Evolutionary conservation across 805 yeast species (phyloP).

Genomic region (Osmozyma mogii): DNA sequence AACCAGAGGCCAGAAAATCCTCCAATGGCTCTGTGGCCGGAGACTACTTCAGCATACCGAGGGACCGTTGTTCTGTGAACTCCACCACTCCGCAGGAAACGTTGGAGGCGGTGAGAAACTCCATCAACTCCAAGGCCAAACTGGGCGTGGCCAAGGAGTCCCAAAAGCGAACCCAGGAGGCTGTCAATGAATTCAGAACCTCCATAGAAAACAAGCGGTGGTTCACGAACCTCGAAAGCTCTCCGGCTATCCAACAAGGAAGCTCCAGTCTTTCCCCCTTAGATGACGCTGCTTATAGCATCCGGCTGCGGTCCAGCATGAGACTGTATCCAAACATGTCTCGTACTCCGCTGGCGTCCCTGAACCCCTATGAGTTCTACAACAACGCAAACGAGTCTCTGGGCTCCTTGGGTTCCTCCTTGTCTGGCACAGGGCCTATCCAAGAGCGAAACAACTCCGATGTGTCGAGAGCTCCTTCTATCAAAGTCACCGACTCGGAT

Average conservation of each 20-base stretch:
- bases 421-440: too few relatives aligned
- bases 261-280: neutral
- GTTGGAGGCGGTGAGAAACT: constrained; percentile 22
- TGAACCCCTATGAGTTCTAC: neutral
- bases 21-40: too few relatives aligned
- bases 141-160: constrained; percentile 11
- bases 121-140: constrained; percentile 23
- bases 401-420: too few relatives aligned
- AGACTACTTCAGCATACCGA: too few relatives aligned
- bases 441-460: too few relatives aligned
- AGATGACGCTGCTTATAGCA: constrained; percentile 1
- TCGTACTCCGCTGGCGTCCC: neutral
- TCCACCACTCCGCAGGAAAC: constrained; percentile 20
- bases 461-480: too few relatives aligned
- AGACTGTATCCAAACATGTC: neutral
- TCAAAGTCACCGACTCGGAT: too few relatives aligned
- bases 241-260: too few relatives aligned
- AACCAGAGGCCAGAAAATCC: too few relatives aligned
- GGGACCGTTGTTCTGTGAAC: too few relatives aligned
- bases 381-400: constrained; percentile 1
- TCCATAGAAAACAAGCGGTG: constrained; percentile 29
- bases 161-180: constrained; percentile 12
- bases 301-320: constrained; percentile 1
- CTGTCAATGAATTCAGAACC: constrained; percentile 27
- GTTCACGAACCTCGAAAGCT: constrained; percentile 12